A percentile compares a stretch with the other conserved stretches of the same genome.
These are phyloP conservation scores for Deinandra increscens DNA, from an alignment of 129 eudicot species.

Conservation along the genomic window DNA sequence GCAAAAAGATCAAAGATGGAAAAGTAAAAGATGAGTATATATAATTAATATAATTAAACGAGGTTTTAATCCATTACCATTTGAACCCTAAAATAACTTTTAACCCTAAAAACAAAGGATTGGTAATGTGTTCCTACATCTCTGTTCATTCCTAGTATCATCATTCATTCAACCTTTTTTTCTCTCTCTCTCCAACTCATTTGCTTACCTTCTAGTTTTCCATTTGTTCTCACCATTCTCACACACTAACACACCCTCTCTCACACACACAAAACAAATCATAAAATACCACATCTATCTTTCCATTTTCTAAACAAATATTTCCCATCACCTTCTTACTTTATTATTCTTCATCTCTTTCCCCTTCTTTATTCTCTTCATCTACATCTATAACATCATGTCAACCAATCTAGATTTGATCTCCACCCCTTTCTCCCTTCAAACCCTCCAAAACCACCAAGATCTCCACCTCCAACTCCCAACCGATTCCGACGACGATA, in stretches of 20 bases:
- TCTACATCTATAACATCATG: not conserved
- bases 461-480: not conserved
- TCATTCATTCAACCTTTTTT: not conserved
- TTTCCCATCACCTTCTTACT: not conserved
- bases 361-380: not conserved
- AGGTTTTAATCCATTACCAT: no score
- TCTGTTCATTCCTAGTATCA: constrained; percentile 8
- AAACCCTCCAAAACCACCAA: not conserved
- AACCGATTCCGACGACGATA: not conserved
- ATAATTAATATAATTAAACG: no score
- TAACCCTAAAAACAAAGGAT: constrained; percentile 6
- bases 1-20: no score
- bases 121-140: not conserved
- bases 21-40: no score
- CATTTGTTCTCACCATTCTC: not conserved
- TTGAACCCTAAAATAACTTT: no score
- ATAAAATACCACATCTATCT: not conserved
- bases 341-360: not conserved
- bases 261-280: not conserved
- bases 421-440: not conserved
- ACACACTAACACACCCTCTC: not conserved
- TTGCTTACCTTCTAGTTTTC: not conserved
- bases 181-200: not conserved
- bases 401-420: not conserved
- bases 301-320: not conserved